phyloP scores from a whole-genome alignment of 495 filamentous ascomycete species.

The Trichoderma parareesei region DNA sequence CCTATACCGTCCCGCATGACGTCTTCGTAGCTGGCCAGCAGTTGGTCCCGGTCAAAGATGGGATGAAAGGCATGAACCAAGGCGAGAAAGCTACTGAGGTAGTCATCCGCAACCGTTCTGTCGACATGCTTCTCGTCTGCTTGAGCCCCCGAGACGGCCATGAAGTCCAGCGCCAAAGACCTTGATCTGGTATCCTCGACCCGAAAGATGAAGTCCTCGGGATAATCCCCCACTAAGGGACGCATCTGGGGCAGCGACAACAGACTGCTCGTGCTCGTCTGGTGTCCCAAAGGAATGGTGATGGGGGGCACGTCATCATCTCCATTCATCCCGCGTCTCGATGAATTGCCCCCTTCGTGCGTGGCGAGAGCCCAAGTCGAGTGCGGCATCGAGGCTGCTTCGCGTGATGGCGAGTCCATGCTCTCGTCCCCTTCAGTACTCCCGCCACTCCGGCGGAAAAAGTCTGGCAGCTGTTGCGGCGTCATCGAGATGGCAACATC shows the following conservation, averaged over 20 bases:
- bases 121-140: background rate
- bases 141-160: background rate
- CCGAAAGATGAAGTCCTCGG: background rate
- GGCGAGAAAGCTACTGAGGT: background rate
- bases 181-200: background rate
- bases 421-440: background rate
- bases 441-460: background rate
- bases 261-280: background rate
- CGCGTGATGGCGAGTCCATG: background rate
- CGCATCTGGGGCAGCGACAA: background rate
- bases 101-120: background rate
- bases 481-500: background rate
- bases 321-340: background rate
- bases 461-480: background rate
- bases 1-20: background rate
- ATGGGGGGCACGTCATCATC: background rate
- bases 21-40: background rate
- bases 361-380: background rate
- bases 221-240: background rate
- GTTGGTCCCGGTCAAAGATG: slow-evolving; percentile 7
- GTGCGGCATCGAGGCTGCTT: background rate
- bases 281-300: background rate
- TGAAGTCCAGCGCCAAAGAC: background rate
- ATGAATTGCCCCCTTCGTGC: background rate
- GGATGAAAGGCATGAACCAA: background rate